Evolutionary conservation across 164 flowering plant species (phyloP).

Genomic region (Paratinospora sagittata): DNA sequence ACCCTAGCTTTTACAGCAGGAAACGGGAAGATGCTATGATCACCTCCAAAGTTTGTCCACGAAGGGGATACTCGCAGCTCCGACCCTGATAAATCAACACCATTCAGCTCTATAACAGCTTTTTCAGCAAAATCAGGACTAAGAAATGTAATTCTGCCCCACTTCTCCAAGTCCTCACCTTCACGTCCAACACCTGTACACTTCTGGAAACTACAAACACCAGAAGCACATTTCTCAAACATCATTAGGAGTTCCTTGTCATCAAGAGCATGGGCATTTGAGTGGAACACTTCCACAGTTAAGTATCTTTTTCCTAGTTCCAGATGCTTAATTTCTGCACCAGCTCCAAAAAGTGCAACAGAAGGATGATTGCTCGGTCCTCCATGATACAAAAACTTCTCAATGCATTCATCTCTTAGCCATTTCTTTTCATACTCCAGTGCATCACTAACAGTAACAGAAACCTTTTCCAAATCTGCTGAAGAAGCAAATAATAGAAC

Average conservation of each 20-base stretch:
- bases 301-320: conserved; percentile 71
- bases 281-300: conserved; percentile 53
- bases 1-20: conserved; percentile 71
- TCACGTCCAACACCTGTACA: conserved; percentile 35
- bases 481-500: conserved; percentile 52
- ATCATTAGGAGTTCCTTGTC: conserved; percentile 67
- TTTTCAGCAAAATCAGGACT: conserved; percentile 68
- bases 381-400: conserved; percentile 62
- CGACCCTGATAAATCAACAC: conserved; percentile 40
- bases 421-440: conserved; percentile 54
- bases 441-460: conserved; percentile 33
- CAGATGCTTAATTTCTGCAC: conserved; percentile 83
- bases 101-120: conserved; percentile 41
- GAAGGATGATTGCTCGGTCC: conserved; percentile 46
- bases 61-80: conserved; percentile 47
- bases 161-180: conserved; percentile 42
- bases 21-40: conserved; percentile 41
- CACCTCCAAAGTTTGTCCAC: conserved; percentile 34
- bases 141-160: conserved; percentile 78
- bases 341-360: conserved; percentile 83
- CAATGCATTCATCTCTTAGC: conserved; percentile 71
- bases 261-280: conserved; percentile 31
- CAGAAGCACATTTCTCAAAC: conserved; percentile 53
- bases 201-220: conserved; percentile 56
- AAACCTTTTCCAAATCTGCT: conserved; percentile 40